Evolutionary conservation across 495 filamentous ascomycete genomes (phyloP).

Genomic region (Elasticomyces elasticus): DNA sequence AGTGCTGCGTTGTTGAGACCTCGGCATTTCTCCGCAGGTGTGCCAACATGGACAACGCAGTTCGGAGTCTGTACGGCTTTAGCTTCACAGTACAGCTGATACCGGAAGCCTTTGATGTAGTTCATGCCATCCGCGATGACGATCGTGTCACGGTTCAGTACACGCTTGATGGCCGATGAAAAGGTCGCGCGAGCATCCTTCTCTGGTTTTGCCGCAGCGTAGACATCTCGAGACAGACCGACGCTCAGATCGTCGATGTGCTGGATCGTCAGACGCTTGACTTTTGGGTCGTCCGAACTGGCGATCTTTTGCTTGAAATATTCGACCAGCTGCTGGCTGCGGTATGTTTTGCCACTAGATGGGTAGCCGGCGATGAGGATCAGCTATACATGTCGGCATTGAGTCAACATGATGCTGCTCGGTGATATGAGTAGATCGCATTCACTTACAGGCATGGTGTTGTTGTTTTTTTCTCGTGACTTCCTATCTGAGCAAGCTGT

Average conservation of each 20-base stretch:
- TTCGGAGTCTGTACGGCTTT: constrained; percentile 75
- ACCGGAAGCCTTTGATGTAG: constrained; percentile 96
- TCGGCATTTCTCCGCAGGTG: constrained; percentile 55
- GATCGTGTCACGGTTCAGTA: constrained; percentile 65
- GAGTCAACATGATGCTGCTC: not conserved
- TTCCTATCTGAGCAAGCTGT: not conserved
- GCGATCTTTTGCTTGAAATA: constrained; percentile 52
- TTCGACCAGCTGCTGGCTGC: constrained; percentile 64
- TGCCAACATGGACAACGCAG: constrained; percentile 79
- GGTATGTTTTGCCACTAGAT: constrained; percentile 83
- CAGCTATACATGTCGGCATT: constrained; percentile 46
- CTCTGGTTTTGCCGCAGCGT: constrained; percentile 62
- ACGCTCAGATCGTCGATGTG: constrained; percentile 60
- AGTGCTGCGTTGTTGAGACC: constrained; percentile 45
- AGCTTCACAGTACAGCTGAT: constrained; percentile 90
- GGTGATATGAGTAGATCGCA: not conserved
- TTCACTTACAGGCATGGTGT: constrained; percentile 3
- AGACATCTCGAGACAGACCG: constrained; percentile 49
- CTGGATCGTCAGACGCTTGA: constrained; percentile 50
- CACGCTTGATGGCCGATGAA: constrained; percentile 77
- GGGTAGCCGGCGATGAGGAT: constrained; percentile 89
- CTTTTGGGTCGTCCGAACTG: constrained; percentile 40
- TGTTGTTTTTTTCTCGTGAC: not conserved
- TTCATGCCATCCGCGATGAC: constrained; percentile 86
- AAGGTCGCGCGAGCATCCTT: constrained; percentile 85